A percentile compares a stretch with the other conserved stretches of the same genome.
phyloP scores from a whole-genome alignment of 108 stramenopile species.

The Stephanodiscus triporus region DNA sequence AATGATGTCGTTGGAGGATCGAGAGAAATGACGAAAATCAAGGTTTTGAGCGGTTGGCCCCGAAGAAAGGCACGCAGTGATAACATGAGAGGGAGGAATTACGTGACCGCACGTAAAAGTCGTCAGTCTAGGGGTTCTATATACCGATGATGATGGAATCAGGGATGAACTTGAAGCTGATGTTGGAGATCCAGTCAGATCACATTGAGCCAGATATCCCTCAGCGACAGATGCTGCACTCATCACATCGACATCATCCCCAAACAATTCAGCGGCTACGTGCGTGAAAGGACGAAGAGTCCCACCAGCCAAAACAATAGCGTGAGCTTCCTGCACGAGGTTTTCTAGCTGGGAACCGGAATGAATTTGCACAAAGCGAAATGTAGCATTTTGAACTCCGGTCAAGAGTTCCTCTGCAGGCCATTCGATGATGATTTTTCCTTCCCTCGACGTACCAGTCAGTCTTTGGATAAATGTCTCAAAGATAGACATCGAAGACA shows the following conservation, averaged over 20 bases:
- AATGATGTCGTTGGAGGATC: conserved; percentile 53
- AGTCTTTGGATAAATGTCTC: conserved; percentile 77
- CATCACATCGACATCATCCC: conserved; percentile 42
- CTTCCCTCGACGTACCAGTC: conserved; percentile 58
- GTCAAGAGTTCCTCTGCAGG: conserved; percentile 28
- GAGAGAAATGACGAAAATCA: conserved; percentile 85
- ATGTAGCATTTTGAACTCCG: conserved; percentile 23
- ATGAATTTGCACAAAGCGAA: conserved; percentile 88
- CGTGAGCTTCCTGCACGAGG: conserved; percentile 83
- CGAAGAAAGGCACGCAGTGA: conserved; percentile 25
- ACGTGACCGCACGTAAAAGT: conserved; percentile 98
- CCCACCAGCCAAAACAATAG: conserved; percentile 95
- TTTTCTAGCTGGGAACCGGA: conserved; percentile 79
- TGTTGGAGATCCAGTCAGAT: not conserved
- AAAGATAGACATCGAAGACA: conserved; percentile 83
- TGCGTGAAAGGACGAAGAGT: conserved; percentile 93
- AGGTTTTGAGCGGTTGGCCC: conserved; percentile 64
- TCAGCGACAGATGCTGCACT: conserved; percentile 56
- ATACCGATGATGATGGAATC: conserved; percentile 26
- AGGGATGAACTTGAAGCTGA: not conserved
- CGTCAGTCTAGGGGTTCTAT: conserved; percentile 48
- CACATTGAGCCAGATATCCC: conserved; percentile 24
- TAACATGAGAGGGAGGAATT: conserved; percentile 62
- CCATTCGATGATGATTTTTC: conserved; percentile 75
- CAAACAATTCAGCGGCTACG: conserved; percentile 90